Evolutionary conservation across 2,329 filamentous ascomycete species (phyloP).

Genomic region (Tolypocladium ovalisporum): DNA sequence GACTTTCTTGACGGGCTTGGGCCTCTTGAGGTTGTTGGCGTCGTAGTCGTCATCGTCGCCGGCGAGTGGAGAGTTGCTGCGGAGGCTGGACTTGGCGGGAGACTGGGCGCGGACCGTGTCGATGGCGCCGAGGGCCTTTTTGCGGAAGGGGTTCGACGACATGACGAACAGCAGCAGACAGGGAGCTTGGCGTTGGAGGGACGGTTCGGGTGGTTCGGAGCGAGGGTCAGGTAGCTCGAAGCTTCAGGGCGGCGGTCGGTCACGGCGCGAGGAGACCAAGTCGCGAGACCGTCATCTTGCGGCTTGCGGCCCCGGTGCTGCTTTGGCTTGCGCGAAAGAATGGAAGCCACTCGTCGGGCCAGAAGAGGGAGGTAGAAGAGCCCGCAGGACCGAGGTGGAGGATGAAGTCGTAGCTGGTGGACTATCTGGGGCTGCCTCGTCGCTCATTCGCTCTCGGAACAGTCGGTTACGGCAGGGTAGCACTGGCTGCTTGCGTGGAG

Average conservation of each 20-base stretch:
- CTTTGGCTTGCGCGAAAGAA: neutral
- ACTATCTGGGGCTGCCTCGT: neutral
- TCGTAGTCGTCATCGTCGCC: conserved; percentile 2
- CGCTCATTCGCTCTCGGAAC: neutral
- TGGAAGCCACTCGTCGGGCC: neutral
- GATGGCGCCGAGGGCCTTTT: conserved; percentile 7
- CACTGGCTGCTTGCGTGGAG: neutral
- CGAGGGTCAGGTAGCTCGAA: neutral
- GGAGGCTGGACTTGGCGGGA: conserved; percentile 8
- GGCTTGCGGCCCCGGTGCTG: neutral
- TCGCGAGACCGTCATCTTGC: conserved; percentile 2
- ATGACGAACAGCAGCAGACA: conserved; percentile 1
- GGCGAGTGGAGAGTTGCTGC: conserved; percentile 3
- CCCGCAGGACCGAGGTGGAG: neutral
- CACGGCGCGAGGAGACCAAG: neutral
- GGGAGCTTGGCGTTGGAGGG: neutral
- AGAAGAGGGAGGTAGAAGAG: neutral
- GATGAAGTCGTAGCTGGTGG: neutral
- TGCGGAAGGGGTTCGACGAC: conserved; percentile 15
- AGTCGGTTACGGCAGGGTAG: neutral
- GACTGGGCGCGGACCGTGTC: conserved; percentile 8
- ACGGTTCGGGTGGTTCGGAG: neutral
- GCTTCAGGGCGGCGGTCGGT: neutral
- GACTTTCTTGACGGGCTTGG: conserved; percentile 55
- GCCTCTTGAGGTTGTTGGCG: conserved; percentile 19